phyloP scores from a whole-genome alignment of 1,139 yeast genomes.

The Groenewaldozyma auringiensis region DNA sequence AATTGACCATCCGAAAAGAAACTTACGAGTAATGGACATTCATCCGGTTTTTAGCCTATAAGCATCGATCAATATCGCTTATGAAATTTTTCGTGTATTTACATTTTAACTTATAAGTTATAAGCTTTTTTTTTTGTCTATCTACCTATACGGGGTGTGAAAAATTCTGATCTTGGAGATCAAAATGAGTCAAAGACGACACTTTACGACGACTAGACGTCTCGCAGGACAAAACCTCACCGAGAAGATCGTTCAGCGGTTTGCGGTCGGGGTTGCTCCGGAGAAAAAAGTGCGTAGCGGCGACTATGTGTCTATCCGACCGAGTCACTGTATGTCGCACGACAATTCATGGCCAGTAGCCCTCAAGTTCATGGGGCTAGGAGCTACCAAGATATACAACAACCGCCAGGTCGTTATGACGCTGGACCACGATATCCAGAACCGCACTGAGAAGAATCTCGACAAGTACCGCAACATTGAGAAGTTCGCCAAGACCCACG shows the following conservation, averaged over 20 bases:
- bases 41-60: neutral
- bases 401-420: conserved; percentile 91
- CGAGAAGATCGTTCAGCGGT: conserved; percentile 89
- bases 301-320: conserved; percentile 89
- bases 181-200: neutral
- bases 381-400: conserved; percentile 76
- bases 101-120: no score
- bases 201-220: conserved; percentile 9
- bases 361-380: conserved; percentile 87
- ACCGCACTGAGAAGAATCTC: conserved; percentile 78
- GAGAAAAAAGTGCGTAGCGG: conserved; percentile 76
- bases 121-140: conserved; percentile 1
- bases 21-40: neutral
- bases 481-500: conserved; percentile 79
- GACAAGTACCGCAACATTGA: conserved; percentile 84
- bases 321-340: conserved; percentile 98
- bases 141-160: neutral
- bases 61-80: neutral
- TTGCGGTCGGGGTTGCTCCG: conserved; percentile 72
- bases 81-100: no score
- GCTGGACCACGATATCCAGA: conserved; percentile 95
- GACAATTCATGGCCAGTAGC: conserved; percentile 99
- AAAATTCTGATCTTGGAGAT: neutral
- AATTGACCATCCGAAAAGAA: neutral
- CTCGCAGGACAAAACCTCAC: conserved; percentile 62